A percentile compares a stretch with the other conserved stretches of the same genome.
phyloP scores from a whole-genome alignment of 78 protist genomes.

The Planoprotostelium fungivorum region DNA sequence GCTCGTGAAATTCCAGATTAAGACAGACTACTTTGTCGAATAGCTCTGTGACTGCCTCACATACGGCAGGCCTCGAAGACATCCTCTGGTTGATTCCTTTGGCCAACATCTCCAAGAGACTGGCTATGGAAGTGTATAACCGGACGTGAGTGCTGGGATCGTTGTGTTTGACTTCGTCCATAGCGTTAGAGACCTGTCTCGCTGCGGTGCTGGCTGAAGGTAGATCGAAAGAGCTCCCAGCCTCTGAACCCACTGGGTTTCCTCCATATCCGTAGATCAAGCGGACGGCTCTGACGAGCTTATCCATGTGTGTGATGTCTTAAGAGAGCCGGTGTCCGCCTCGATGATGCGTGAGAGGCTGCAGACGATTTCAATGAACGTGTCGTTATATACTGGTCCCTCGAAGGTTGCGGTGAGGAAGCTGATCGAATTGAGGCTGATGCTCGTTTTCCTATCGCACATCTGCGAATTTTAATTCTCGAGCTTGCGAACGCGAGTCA shows the following conservation, averaged over 20 bases:
- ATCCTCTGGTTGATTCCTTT: not conserved
- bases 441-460: too few relatives aligned
- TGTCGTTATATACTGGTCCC: too few relatives aligned
- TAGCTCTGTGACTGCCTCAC: not conserved
- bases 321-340: too few relatives aligned
- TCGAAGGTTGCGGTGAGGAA: too few relatives aligned
- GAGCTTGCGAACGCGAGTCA: too few relatives aligned
- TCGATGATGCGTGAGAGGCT: too few relatives aligned
- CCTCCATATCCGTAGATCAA: not conserved
- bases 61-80: not conserved
- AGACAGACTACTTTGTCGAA: not conserved
- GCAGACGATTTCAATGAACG: too few relatives aligned
- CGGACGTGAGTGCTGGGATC: not conserved
- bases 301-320: not conserved
- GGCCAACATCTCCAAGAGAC: not conserved
- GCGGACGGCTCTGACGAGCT: not conserved
- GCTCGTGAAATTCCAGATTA: not conserved
- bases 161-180: not conserved
- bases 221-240: not conserved
- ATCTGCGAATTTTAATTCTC: too few relatives aligned
- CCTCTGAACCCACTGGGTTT: not conserved
- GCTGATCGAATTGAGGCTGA: too few relatives aligned
- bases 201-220: not conserved
- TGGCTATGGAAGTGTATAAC: not conserved
- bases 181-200: not conserved